A percentile compares a stretch with the other conserved stretches of the same genome.
phyloP scores from a whole-genome alignment of 352 stramenopile genomes.

The Pythium phragmiticola region DNA sequence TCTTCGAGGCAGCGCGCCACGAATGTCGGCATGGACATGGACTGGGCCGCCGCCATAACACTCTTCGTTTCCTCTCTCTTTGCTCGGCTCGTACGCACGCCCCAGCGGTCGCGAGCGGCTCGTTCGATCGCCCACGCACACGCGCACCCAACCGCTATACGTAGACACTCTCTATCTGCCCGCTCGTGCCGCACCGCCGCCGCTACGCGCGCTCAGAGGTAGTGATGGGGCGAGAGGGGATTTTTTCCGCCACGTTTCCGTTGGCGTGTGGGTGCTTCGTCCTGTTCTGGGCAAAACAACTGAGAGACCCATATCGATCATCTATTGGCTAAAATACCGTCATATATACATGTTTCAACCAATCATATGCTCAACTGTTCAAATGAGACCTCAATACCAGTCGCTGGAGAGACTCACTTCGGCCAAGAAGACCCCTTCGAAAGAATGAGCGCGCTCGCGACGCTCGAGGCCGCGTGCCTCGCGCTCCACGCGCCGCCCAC shows the following conservation, averaged over 20 bases:
- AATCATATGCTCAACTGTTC: constrained; percentile 1
- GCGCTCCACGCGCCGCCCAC: constrained; percentile 66
- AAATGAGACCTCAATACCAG: constrained; percentile 9
- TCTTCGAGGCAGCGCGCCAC: constrained; percentile 78
- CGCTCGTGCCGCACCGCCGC: background rate
- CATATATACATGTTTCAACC: constrained; percentile 16
- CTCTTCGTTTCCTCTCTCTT: background rate
- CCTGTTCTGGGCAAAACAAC: background rate
- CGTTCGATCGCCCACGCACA: constrained; percentile 8
- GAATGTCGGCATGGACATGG: constrained; percentile 60
- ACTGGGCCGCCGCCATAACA: constrained; percentile 23
- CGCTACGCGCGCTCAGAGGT: background rate
- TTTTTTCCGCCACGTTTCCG: constrained; percentile 5
- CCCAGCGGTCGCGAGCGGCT: constrained; percentile 4
- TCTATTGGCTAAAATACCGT: constrained; percentile 13
- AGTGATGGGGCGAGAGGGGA: background rate
- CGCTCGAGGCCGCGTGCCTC: constrained; percentile 63
- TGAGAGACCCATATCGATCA: background rate
- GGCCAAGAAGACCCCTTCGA: background rate
- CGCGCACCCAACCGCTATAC: constrained; percentile 1
- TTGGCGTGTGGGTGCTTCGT: background rate
- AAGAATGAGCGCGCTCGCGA: constrained; percentile 41
- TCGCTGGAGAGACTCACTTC: constrained; percentile 1
- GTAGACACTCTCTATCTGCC: background rate
- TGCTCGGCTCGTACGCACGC: background rate